Percentiles rank a stretch among this genome's conserved stretches.
These are phyloP conservation scores for Aureobasidium sp. DNA, from an alignment of 2,329 filamentous ascomycete genomes.

Conservation along the genomic window DNA sequence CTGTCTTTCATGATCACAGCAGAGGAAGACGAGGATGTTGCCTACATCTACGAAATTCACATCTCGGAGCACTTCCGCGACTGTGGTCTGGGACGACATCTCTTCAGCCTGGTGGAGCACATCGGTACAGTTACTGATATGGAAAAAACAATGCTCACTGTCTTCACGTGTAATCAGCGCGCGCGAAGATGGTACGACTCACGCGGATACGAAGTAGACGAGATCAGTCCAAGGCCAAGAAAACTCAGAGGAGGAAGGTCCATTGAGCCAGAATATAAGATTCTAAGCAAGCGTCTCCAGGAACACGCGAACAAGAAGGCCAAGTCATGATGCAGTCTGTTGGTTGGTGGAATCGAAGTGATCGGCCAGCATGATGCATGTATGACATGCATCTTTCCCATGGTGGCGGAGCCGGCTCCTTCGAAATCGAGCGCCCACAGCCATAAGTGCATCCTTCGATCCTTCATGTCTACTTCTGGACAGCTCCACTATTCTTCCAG, in stretches of 20 bases:
- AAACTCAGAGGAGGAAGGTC: conserved; percentile 43
- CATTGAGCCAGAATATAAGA: conserved; percentile 46
- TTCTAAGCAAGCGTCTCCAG: conserved; percentile 40
- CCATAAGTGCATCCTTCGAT: not conserved
- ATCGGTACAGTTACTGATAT: conserved; percentile 51
- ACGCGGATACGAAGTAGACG: conserved; percentile 50
- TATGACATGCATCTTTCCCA: not conserved
- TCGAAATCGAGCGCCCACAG: not conserved
- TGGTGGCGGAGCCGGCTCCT: not conserved
- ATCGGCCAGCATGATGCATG: not conserved
- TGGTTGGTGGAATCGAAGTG: not conserved
- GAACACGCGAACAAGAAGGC: not conserved
- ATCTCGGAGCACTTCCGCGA: conserved; percentile 47
- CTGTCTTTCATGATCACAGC: conserved; percentile 65
- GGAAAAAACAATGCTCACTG: conserved; percentile 66
- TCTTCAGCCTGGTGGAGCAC: conserved; percentile 52
- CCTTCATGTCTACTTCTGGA: not conserved
- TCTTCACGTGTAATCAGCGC: conserved; percentile 55
- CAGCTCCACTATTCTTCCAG: too few species aligned
- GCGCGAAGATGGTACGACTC: conserved; percentile 56
- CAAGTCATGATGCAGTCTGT: not conserved
- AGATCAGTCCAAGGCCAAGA: conserved; percentile 45
- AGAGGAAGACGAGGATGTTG: conserved; percentile 56
- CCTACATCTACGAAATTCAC: conserved; percentile 78
- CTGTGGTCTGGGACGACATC: conserved; percentile 49